phyloP scores from a whole-genome alignment of 441 rosid species.

The Bocquillonia castaneifolia region DNA sequence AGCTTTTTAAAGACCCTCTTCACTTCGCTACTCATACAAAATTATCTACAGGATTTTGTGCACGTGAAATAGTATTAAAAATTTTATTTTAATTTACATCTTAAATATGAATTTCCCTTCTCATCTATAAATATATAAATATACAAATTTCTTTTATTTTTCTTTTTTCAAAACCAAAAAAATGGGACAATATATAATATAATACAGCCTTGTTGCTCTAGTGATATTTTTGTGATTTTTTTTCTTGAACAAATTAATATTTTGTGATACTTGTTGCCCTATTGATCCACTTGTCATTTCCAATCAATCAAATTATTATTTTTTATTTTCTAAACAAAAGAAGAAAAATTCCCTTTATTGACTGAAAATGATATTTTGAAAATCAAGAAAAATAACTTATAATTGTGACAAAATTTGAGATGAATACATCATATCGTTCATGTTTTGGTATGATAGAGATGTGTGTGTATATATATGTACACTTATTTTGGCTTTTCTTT shows the following conservation, averaged over 20 bases:
- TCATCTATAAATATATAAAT: background rate
- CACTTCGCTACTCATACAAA: constrained; percentile 1
- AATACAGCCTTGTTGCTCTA: background rate
- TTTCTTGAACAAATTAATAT: too few species aligned
- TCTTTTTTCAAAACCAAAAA: too few species aligned
- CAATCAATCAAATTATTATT: background rate
- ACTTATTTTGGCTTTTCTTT: background rate
- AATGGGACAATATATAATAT: too few species aligned
- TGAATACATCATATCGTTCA: background rate
- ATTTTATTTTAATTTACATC: background rate
- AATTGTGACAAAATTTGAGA: constrained; percentile 1
- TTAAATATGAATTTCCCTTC: background rate
- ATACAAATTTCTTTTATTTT: too few species aligned
- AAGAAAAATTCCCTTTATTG: background rate
- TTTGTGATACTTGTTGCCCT: background rate
- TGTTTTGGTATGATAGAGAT: background rate
- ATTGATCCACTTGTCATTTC: background rate
- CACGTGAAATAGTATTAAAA: constrained; percentile 36
- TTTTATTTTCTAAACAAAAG: background rate
- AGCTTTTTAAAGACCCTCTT: constrained; percentile 39
- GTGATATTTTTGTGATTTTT: too few species aligned
- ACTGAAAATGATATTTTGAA: constrained; percentile 6
- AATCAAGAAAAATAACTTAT: background rate
- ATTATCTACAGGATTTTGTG: constrained; percentile 29
- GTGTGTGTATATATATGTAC: background rate